Evolutionary conservation across 306 rosid genomes (phyloP), one percentile per base, ranked within the genome.

Genomic region (Casuarina equisetifolia): DNA sequence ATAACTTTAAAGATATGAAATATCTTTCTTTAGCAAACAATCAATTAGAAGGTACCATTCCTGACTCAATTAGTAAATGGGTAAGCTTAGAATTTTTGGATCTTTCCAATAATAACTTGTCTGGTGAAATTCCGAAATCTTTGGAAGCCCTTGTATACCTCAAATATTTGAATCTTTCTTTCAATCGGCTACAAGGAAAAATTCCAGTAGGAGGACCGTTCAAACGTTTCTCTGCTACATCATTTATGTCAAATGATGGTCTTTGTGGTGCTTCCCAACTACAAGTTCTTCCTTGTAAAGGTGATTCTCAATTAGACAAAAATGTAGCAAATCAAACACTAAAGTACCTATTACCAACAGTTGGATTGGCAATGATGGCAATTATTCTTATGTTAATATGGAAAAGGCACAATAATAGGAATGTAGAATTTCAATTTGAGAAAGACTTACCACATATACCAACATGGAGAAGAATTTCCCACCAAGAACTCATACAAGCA

Each of bases 211-310:
- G 49, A 38, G 76, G 76, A 5, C 76, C 76, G 0, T 73, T 50
- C 9, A 6, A 46, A 15, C 38, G 17, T 1, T 53, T 73, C 76
- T 51, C 76, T 3, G 76, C 50, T 8, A 16, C 52, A 36, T 50
- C 84, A 25, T 84, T 84, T 55, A 76, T 76, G 53, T 64, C 70
- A 44, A 84, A 84, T 69, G 43, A 44, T 49, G 87, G 74, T 58
- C 84, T 84, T 16, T 84, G 87, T 40, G 82, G 82, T 10, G 46
- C 76, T 36, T 69, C 82, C 50, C 59, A 17, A 52, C 44, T 78
- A 1, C 74, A 72, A 4, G 81, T 80, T 36, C 72, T 64, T 48
- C 54, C 64, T 52, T 52, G 54, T 52, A 43, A 72, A 72, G 49
- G 61, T 35, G 39, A 46, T 72, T 38, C 64, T 52, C 36, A 35